Base-by-base conservation (phyloP, 176 grass and related monocot genomes). In the Cymbopogon citratus region DNA sequence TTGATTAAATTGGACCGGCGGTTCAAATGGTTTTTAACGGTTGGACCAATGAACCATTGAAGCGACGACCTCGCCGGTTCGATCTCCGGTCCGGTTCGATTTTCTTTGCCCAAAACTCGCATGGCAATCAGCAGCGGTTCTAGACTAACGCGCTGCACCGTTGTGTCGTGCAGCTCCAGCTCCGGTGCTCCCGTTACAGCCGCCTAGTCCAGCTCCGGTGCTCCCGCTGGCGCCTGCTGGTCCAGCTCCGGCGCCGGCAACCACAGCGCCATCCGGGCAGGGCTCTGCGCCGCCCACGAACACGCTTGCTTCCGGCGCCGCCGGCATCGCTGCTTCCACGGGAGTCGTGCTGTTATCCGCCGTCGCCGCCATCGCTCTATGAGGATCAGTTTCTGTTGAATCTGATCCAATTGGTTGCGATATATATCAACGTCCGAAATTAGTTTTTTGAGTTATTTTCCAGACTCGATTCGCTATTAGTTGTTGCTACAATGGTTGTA, bases 131-230 rank as follows among this genome's bases (percentile, higher is more conserved):
- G n/a, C n/a, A n/a, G n/a, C n/a, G n/a, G 31, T 33, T 76, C 5
- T 3, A 41, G 21, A n/a, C 38, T 64, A 25, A 71, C 56, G 41
- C 31, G 1, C 29, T 18, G 40, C 16, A 19, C 7, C 18, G 3
- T 38, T 16, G 25, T n/a, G 25, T 21, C 12, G 5, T 87, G 80
- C 86, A 41, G 36, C 6, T 87, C 73, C 86, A 83, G 86, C 59
- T 66, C 86, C 74, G 0, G 59, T 65, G 43, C 43, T 45, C 3
- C 43, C 43, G 43, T 41, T 2, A 5, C 10, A 9, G 10, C 43
- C 43, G 11, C 12, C 43, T 45, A 13, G 43, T 23, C 31, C 44
- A 79, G 45, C 34, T 5, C 66, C 74, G 3, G 51, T 56, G 51
- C 51, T 67, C 15, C 75, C 68, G n/a, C 44, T 29, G 9, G 26